Evolutionary conservation across 768 basidiomycete genomes (phyloP).

Genomic region (Agaricus sinodeliciosus): DNA sequence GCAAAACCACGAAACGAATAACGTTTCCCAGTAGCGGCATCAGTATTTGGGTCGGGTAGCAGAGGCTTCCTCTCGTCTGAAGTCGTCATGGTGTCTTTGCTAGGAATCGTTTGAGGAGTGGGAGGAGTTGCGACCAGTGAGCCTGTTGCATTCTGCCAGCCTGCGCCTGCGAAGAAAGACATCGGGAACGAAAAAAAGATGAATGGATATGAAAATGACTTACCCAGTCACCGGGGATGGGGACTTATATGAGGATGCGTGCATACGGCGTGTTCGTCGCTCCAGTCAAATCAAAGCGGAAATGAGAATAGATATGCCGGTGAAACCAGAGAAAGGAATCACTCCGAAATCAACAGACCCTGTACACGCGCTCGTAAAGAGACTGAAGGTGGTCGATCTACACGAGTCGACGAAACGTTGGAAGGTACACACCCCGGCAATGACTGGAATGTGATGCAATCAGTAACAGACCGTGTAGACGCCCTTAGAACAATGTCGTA

Average conservation of each 20-base stretch:
- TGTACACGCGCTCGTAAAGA: neutral
- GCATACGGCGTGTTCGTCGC: neutral
- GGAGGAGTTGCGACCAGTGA: neutral
- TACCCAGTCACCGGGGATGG: neutral
- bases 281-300: neutral
- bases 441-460: neutral
- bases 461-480: neutral
- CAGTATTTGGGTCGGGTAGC: neutral
- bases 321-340: neutral
- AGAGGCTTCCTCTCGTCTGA: neutral
- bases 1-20: constrained; percentile 3
- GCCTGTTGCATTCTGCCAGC: constrained; percentile 1
- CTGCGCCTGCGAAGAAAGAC: constrained; percentile 6
- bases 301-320: neutral
- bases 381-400: neutral
- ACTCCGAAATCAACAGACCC: neutral
- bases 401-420: constrained; percentile 2
- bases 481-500: neutral
- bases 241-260: neutral
- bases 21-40: neutral
- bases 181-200: neutral
- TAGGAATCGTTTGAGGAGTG: neutral
- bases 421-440: neutral
- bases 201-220: neutral
- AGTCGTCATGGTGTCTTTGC: neutral